A percentile compares a stretch with the other conserved stretches of the same genome.
Conservation (phyloP, 306 rosid genomes). For the Acmispon strigosus region DNA sequence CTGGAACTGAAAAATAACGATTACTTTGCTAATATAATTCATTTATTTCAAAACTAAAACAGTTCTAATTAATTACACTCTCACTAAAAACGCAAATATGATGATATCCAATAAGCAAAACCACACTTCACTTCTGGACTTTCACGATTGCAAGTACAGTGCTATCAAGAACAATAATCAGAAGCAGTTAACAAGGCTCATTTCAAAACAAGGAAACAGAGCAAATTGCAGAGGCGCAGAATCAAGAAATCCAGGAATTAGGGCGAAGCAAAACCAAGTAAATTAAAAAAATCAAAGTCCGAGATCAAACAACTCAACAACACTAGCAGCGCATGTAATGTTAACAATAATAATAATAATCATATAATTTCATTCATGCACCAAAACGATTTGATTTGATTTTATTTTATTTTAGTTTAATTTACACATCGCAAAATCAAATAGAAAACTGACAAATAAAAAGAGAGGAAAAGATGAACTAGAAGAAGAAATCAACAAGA, state of each 20-base stretch:
- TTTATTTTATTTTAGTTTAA: background rate
- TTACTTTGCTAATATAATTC: background rate
- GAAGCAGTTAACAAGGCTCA: no score
- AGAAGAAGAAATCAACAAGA: background rate
- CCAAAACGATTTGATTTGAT: background rate
- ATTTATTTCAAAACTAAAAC: background rate
- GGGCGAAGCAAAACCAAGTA: constrained; percentile 3
- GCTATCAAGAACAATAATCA: background rate
- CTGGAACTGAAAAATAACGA: background rate
- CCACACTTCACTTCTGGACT: background rate
- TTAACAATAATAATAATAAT: background rate
- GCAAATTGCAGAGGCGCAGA: background rate
- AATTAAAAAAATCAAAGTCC: background rate
- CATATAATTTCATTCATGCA: background rate
- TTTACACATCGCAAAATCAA: background rate
- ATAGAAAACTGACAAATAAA: background rate
- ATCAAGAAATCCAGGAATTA: background rate
- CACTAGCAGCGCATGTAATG: background rate
- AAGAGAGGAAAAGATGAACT: background rate
- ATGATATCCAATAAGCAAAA: background rate
- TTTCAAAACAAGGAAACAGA: background rate
- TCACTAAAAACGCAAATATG: background rate
- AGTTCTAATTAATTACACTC: background rate
- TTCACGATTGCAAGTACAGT: background rate
- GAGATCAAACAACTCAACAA: constrained; percentile 20